A percentile compares a stretch with the other conserved stretches of the same genome.
Conservation (phyloP, 768 basidiomycete genomes). For the Serendipita sp. region DNA sequence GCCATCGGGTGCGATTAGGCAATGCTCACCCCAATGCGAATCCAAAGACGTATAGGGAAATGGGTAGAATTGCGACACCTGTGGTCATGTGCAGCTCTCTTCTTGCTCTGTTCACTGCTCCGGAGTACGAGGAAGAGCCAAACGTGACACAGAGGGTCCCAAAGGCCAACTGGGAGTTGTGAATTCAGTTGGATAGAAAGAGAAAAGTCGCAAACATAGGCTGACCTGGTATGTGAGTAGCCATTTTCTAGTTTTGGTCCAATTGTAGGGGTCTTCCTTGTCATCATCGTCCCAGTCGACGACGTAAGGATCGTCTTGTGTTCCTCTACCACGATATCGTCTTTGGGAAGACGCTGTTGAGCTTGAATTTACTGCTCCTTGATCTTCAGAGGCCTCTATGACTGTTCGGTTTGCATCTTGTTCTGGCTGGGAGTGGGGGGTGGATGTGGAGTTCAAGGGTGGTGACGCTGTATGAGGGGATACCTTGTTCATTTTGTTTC, state of each 20-base stretch:
- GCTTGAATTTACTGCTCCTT: too few species aligned
- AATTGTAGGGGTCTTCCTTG: conserved; percentile 41
- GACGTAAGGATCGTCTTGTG: conserved; percentile 31
- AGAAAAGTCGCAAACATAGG: not conserved
- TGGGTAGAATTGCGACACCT: conserved; percentile 38
- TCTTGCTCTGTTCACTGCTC: conserved; percentile 30
- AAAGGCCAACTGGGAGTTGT: conserved; percentile 20
- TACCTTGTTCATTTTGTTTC: too few species aligned
- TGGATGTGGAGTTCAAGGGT: too few species aligned
- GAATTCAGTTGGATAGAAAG: not conserved
- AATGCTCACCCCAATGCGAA: conserved; percentile 37
- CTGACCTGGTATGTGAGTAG: conserved; percentile 36
- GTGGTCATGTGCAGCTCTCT: conserved; percentile 32
- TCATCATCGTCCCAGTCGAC: conserved; percentile 39
- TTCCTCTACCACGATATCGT: conserved; percentile 26
- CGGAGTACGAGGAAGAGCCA: conserved; percentile 40
- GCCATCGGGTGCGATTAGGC: not conserved
- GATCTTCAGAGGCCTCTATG: too few species aligned
- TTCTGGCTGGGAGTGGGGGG: too few species aligned
- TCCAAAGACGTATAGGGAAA: conserved; percentile 47
- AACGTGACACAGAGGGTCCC: conserved; percentile 44
- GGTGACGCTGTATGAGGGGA: too few species aligned
- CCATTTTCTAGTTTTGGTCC: conserved; percentile 34
- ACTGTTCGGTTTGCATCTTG: too few species aligned
- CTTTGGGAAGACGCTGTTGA: too few species aligned